phyloP scores from a whole-genome alignment of 2,329 filamentous ascomycete species.

The Taxawa tesnikishii region DNA sequence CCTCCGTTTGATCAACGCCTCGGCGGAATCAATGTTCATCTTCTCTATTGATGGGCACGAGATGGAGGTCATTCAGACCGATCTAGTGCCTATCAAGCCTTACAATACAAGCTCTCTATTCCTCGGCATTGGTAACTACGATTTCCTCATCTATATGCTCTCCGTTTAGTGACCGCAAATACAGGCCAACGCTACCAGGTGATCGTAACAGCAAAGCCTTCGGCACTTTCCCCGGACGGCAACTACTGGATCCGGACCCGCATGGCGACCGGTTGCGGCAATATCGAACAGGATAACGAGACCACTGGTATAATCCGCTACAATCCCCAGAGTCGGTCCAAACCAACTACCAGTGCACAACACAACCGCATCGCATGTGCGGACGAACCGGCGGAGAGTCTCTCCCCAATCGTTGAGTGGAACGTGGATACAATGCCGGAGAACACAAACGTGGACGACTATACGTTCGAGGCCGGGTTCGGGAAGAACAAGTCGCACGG shows the following conservation, averaged over 20 bases:
- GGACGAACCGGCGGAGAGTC: conserved; percentile 15
- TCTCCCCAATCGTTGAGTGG: conserved; percentile 17
- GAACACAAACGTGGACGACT: conserved; percentile 11
- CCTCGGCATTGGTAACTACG: conserved; percentile 18
- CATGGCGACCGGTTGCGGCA: conserved; percentile 15
- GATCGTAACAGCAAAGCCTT: conserved; percentile 9
- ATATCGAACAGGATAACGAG: conserved; percentile 14
- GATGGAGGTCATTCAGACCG: conserved; percentile 25
- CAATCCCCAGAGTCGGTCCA: conserved; percentile 7
- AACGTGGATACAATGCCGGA: conserved; percentile 9
- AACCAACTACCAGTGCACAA: conserved; percentile 9
- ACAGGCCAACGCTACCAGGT: conserved; percentile 17
- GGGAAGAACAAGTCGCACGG: conserved; percentile 6
- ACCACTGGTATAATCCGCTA: conserved; percentile 15
- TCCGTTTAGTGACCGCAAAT: background rate
- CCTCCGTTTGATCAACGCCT: conserved; percentile 19
- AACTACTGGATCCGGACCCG: conserved; percentile 18
- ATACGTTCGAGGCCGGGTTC: conserved; percentile 14
- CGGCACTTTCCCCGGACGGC: conserved; percentile 6
- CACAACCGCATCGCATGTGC: conserved; percentile 12
- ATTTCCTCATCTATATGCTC: background rate
- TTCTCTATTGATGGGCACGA: conserved; percentile 29
- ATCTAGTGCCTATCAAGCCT: conserved; percentile 23
- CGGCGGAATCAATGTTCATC: conserved; percentile 26
- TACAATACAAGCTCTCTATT: conserved; percentile 23